Evolutionary conservation across 2,329 filamentous ascomycete genomes (phyloP).

Genomic region (Talaromyces funiculosus): DNA sequence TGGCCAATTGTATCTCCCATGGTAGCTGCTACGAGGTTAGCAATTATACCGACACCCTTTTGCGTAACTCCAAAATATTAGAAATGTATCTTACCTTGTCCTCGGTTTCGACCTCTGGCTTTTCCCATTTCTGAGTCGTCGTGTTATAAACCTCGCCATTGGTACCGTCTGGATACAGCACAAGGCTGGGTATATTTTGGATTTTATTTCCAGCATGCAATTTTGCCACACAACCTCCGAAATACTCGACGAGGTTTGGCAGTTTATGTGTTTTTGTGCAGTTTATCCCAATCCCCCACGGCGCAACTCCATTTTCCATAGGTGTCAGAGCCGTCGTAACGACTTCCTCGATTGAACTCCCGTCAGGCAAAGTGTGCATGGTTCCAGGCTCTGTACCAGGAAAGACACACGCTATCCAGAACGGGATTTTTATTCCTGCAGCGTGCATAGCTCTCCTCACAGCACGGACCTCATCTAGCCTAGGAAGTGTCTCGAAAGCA

Average conservation of each 20-base stretch:
- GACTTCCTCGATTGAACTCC: slow-evolving; percentile 43
- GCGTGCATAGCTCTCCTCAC: slow-evolving; percentile 23
- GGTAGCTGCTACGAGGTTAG: not conserved
- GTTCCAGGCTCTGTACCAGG: slow-evolving; percentile 42
- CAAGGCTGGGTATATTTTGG: slow-evolving; percentile 32
- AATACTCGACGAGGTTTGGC: slow-evolving; percentile 20
- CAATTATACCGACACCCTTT: not conserved
- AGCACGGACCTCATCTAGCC: slow-evolving; percentile 57
- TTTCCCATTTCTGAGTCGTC: slow-evolving; percentile 54
- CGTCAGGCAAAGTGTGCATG: slow-evolving; percentile 44
- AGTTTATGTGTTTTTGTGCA: slow-evolving; percentile 47
- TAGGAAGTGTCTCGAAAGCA: slow-evolving; percentile 62
- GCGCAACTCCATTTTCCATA: slow-evolving; percentile 26
- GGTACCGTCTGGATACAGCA: slow-evolving; percentile 65
- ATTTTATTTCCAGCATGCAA: slow-evolving; percentile 31
- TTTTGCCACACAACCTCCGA: slow-evolving; percentile 32
- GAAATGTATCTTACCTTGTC: not conserved
- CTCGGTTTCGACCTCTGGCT: not conserved
- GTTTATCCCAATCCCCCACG: slow-evolving; percentile 63
- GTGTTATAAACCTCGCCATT: slow-evolving; percentile 64
- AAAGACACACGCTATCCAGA: slow-evolving; percentile 61
- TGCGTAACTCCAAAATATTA: not conserved
- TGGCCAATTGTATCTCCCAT: not conserved
- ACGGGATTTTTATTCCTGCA: slow-evolving; percentile 30
- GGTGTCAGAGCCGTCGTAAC: slow-evolving; percentile 33